Evolutionary conservation across 2,329 filamentous ascomycete genomes (phyloP).

Genomic region (Allantophomopsis cytisporea): DNA sequence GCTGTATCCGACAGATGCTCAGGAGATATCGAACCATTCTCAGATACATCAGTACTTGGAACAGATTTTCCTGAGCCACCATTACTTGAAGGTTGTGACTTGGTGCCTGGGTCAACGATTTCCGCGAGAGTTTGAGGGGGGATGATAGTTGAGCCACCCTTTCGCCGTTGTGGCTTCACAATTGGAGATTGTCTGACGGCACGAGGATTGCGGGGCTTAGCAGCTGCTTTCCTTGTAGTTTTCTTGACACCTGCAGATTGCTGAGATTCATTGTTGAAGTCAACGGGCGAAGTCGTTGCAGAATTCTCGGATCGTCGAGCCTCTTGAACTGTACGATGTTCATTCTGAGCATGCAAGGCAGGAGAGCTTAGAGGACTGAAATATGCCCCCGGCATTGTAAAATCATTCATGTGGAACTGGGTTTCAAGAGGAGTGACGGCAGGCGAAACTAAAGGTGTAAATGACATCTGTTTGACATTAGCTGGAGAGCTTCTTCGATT

Average conservation of each 20-base stretch:
- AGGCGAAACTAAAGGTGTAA: slow-evolving; percentile 73
- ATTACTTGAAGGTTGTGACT: slow-evolving; percentile 20
- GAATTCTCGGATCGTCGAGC: slow-evolving; percentile 22
- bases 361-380: slow-evolving; percentile 78
- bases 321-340: slow-evolving; percentile 25
- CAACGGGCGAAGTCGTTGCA: slow-evolving; percentile 17
- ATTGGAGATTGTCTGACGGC: slow-evolving; percentile 23
- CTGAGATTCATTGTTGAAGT: slow-evolving; percentile 14
- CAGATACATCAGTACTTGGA: slow-evolving; percentile 36
- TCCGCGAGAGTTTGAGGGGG: slow-evolving; percentile 24
- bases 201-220: slow-evolving; percentile 13
- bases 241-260: slow-evolving; percentile 10
- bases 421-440: slow-evolving; percentile 69
- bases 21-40: slow-evolving; percentile 51
- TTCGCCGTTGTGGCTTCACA: slow-evolving; percentile 25
- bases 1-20: slow-evolving; percentile 42
- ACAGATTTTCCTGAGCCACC: slow-evolving; percentile 16
- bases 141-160: slow-evolving; percentile 27
- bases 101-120: slow-evolving; percentile 17
- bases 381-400: slow-evolving; percentile 53
- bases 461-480: slow-evolving; percentile 41
- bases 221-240: slow-evolving; percentile 10
- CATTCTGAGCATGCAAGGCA: slow-evolving; percentile 60
- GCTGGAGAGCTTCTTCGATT: no score
- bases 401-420: slow-evolving; percentile 42